Percentiles rank a stretch among this genome's conserved stretches.
Conservation (phyloP, 495 filamentous ascomycete species). For the Letharia lupina region DNA sequence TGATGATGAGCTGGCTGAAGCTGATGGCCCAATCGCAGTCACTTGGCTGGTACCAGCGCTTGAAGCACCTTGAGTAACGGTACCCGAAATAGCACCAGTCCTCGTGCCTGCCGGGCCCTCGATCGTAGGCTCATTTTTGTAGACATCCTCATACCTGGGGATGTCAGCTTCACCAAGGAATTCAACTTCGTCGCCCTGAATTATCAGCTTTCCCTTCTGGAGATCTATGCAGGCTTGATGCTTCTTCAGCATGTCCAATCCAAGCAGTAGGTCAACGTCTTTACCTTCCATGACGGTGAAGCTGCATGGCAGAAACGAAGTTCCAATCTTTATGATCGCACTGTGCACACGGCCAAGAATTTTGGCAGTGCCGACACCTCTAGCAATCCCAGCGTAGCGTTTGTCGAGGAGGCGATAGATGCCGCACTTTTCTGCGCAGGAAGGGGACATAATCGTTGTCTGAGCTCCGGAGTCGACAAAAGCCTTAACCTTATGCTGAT, state of each 20-base stretch:
- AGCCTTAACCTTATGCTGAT: constrained; percentile 83
- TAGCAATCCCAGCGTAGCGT: constrained; percentile 82
- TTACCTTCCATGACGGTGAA: constrained; percentile 99
- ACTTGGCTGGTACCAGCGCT: constrained; percentile 16
- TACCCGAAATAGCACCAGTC: constrained; percentile 77
- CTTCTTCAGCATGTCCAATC: constrained; percentile 91
- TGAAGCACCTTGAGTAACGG: constrained; percentile 47
- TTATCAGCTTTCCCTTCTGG: constrained; percentile 64
- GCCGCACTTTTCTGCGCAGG: constrained; percentile 80
- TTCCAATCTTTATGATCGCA: constrained; percentile 87
- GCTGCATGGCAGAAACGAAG: constrained; percentile 77
- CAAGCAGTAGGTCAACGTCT: constrained; percentile 87
- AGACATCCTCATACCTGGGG: constrained; percentile 67
- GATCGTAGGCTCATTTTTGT: constrained; percentile 73
- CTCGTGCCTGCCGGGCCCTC: constrained; percentile 77
- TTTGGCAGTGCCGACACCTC: constrained; percentile 85
- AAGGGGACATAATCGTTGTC: constrained; percentile 96
- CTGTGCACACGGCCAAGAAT: constrained; percentile 93
- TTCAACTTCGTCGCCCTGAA: constrained; percentile 76
- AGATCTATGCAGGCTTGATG: constrained; percentile 92
- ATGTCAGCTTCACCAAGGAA: constrained; percentile 93
- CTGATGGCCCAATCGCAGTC: constrained; percentile 12
- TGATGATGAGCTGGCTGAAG: constrained; percentile 5
- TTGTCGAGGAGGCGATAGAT: constrained; percentile 96
- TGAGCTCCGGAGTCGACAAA: constrained; percentile 98